phyloP scores from a whole-genome alignment of 2,329 filamentous ascomycete species.

The Pleomassaria siparia region DNA sequence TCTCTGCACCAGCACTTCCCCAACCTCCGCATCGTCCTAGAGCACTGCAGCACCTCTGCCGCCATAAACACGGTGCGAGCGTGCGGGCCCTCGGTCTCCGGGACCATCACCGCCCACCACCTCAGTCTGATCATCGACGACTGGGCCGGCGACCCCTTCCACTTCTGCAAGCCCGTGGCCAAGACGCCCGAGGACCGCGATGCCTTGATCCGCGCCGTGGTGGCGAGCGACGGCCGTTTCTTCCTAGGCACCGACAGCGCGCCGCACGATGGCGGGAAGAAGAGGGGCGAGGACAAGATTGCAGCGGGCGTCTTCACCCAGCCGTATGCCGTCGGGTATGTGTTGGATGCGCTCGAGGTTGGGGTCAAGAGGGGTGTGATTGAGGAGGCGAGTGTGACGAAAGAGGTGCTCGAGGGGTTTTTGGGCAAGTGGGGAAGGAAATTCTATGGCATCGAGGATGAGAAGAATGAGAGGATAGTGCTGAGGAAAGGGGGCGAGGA shows the following conservation, averaged over 20 bases:
- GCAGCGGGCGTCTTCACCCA: constrained; percentile 81
- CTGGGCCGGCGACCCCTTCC: constrained; percentile 69
- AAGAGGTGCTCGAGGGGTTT: constrained; percentile 59
- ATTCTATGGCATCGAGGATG: constrained; percentile 58
- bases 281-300: constrained; percentile 55
- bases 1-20: constrained; percentile 76
- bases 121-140: constrained; percentile 78
- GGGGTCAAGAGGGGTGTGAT: constrained; percentile 59
- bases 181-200: constrained; percentile 70
- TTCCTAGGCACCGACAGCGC: constrained; percentile 74
- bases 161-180: constrained; percentile 73
- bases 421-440: constrained; percentile 57
- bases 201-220: constrained; percentile 67
- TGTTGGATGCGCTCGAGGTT: constrained; percentile 66
- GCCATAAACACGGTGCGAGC: constrained; percentile 75
- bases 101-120: constrained; percentile 85
- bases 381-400: constrained; percentile 55
- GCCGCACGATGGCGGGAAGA: constrained; percentile 65
- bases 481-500: constrained; percentile 58
- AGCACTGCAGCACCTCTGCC: constrained; percentile 86
- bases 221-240: constrained; percentile 61
- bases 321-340: constrained; percentile 66
- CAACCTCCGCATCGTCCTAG: constrained; percentile 64
- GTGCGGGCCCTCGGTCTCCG: constrained; percentile 76
- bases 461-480: constrained; percentile 54